phyloP scores from a whole-genome alignment of 805 yeast species.

The Blastobotrys chiropterorum region DNA sequence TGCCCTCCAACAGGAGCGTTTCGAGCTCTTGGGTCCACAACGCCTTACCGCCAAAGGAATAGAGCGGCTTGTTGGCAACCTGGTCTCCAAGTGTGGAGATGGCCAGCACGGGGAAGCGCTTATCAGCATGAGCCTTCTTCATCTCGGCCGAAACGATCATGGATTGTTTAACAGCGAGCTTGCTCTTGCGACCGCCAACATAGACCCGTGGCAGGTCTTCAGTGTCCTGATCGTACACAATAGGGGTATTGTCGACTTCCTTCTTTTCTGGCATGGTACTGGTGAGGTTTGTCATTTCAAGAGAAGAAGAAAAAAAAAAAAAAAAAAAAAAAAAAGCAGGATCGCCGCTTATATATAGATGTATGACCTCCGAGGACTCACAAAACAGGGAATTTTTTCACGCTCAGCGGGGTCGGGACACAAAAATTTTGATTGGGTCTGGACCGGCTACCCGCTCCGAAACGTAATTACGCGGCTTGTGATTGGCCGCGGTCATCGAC shows the following conservation, averaged over 20 bases:
- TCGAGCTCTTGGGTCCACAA: constrained; percentile 96
- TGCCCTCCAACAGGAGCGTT: constrained; percentile 53
- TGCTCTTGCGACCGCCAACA: constrained; percentile 87
- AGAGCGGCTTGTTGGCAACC: constrained; percentile 75
- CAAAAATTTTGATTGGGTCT: background rate
- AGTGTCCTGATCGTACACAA: constrained; percentile 9
- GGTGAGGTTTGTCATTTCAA: background rate
- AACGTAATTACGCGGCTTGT: background rate
- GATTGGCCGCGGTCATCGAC: background rate
- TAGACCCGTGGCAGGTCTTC: constrained; percentile 15
- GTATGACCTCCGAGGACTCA: background rate
- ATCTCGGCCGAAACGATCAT: constrained; percentile 63
- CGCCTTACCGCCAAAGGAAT: constrained; percentile 93
- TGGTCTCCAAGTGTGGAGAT: constrained; percentile 87
- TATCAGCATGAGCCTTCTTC: constrained; percentile 52
- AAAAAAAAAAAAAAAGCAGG: too few relatives aligned
- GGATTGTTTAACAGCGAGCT: constrained; percentile 81
- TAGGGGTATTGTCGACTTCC: background rate
- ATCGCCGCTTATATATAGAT: too few relatives aligned
- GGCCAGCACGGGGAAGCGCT: constrained; percentile 70
- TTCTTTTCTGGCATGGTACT: background rate
- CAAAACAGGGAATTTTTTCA: background rate
- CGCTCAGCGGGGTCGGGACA: background rate
- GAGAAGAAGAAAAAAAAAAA: background rate
- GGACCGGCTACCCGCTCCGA: background rate